Evolutionary conservation across 1,284 basidiomycete species (phyloP), one percentile per base, ranked within the genome.

Genomic region (Porodaedalea pini): DNA sequence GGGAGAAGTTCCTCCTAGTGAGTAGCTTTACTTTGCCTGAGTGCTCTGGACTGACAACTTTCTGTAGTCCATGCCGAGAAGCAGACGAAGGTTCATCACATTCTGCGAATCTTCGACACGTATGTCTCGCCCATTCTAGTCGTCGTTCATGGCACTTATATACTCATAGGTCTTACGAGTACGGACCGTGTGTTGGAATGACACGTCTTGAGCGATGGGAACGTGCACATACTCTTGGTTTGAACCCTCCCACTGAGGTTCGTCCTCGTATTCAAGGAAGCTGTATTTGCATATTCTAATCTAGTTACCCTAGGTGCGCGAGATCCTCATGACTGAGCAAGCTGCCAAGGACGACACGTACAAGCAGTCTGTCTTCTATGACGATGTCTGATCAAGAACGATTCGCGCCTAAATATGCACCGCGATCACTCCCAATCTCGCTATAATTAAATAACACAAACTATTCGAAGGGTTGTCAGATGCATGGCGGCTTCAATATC

Each of bases 181-280:
- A 86, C 67, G 94, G 94, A 0, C 94, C 94, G 1, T 93, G 88
- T 63, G 78, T 91, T 43, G 94, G 94, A 1, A 79, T 95, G 47
- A 82, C 85, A 11, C 82, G 94, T 43, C 73, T 97, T 23, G 85
- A 94, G 62, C 79, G 95, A 32, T 98, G 93, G 92, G 82, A 96
- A 65, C 78, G 95, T 39, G 95, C 95, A 0, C 69, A 87, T 45
- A 79, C 81, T 15, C 77, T 95, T 44, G 93, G 92, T 4, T 75
- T 97, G 21, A 79, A 90, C 54, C 95, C 95, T 15, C 94, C 95
- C 1, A 68, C 73, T 15, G 92, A 94, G 77, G 92, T 92, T 63
- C 59, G 80, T 71, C 34, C 40, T 17, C 41, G 3, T 25, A 4
- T 32, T 21, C 39, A 5, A 13, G 29, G 15, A n/a, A 4, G 1